Conservation (phyloP, 1,139 yeast genomes). For the Zygosaccharomyces sapae region DNA sequence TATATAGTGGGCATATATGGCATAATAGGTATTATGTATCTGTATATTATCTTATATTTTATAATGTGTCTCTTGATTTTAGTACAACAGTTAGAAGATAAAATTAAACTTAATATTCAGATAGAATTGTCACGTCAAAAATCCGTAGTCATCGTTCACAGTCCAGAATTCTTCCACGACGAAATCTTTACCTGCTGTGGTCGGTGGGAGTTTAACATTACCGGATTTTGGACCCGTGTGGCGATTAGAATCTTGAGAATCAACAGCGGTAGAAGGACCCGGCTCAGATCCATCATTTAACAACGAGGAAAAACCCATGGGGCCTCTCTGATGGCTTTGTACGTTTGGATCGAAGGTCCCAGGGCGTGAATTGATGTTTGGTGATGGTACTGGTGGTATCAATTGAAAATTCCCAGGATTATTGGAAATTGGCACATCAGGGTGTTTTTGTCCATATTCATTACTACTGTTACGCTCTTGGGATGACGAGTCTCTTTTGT, state of each 20-base stretch:
- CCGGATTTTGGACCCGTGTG: not conserved
- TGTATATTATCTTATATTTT: too few species aligned
- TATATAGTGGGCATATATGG: not conserved
- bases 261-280: not conserved
- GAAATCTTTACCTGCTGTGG: constrained; percentile 13
- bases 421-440: too few species aligned
- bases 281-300: not conserved
- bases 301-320: not conserved
- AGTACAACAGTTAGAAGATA: not conserved
- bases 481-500: not conserved
- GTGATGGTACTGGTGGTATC: not conserved
- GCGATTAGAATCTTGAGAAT: not conserved
- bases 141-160: constrained; percentile 43
- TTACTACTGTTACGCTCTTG: not conserved
- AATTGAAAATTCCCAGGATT: too few species aligned
- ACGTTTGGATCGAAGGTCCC: not conserved
- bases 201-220: constrained; percentile 3
- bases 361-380: not conserved
- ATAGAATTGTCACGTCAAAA: constrained; percentile 34
- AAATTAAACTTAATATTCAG: not conserved
- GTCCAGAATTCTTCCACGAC: constrained; percentile 44
- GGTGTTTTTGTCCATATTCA: too few species aligned
- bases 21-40: not conserved
- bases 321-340: not conserved
- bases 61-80: not conserved